A percentile compares a stretch with the other conserved stretches of the same genome.
phyloP scores from a whole-genome alignment of 1,284 basidiomycete species.

The Microstroma glucosiphilum region DNA sequence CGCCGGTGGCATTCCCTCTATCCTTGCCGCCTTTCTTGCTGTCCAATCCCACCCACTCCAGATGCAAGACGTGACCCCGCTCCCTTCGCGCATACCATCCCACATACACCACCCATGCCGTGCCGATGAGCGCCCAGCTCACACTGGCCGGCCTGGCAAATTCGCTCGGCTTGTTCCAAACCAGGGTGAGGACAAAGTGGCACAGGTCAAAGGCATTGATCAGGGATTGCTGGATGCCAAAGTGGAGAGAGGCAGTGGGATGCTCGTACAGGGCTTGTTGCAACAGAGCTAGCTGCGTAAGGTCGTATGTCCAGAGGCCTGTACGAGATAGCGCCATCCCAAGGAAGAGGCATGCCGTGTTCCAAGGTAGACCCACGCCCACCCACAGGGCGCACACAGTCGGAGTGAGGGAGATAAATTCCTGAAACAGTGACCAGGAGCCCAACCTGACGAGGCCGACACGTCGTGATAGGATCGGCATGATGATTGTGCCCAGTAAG shows the following conservation, averaged over 20 bases:
- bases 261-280: constrained; percentile 31
- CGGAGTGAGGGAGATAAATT: constrained; percentile 27
- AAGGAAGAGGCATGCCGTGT: constrained; percentile 30
- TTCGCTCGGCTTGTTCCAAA: constrained; percentile 26
- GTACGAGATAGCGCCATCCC: constrained; percentile 57
- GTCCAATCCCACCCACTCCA: constrained; percentile 18
- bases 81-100: constrained; percentile 31
- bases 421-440: constrained; percentile 42
- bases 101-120: constrained; percentile 33
- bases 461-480: constrained; percentile 53
- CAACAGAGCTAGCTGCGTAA: constrained; percentile 56
- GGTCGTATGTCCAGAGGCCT: constrained; percentile 58
- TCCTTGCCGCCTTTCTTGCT: too few species aligned
- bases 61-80: constrained; percentile 36
- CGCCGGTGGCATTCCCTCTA: too few species aligned
- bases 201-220: constrained; percentile 23
- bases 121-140: constrained; percentile 23
- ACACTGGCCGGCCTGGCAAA: constrained; percentile 38
- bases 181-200: constrained; percentile 36
- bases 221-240: not conserved
- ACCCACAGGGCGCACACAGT: constrained; percentile 26
- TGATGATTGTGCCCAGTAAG: constrained; percentile 55
- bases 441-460: constrained; percentile 56
- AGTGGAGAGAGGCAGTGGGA: constrained; percentile 21
- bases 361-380: constrained; percentile 30